Evolutionary conservation across 495 filamentous ascomycete genomes (phyloP), one percentile per base, ranked within the genome.

Genomic region (Penicillium goetzii): DNA sequence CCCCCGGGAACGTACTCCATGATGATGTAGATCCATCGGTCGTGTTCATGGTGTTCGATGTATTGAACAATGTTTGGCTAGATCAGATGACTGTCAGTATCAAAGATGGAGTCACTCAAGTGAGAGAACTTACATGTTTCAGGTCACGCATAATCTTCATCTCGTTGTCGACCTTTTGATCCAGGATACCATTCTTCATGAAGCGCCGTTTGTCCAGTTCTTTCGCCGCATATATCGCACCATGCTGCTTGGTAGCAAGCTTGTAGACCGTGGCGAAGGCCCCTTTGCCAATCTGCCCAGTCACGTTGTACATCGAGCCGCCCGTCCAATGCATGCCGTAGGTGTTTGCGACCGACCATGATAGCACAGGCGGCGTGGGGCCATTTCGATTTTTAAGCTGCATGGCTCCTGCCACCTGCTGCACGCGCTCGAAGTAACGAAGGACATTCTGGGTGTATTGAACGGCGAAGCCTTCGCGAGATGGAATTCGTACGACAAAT

Each of bases 211-310:
- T 97, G 69, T 96, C 90, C 4, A 99, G 85, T 68, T 97, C 90
- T 70, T 99, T 99, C 3, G 91, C 91, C 3, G 95, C 95, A 67
- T 88, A 94, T 0, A 92, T 86, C 17, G 86, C 76, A 14, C 95
- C 95, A 65, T 92, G 87, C 60, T 86, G 86, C 72, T 89, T 92
- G 33, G 86, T 86, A 2, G 94, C 90, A 17, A 96, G 81, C 73
- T 91, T 90, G 72, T 96, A 92, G 0, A 99, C 95, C 0, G 86
- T 91, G 38, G 95, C 96, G 77, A 98, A 98, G 4, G 96, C 92
- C 9, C 95, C 95, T 69, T 92, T 92, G 23, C 96, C 95, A 58
- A 99, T 89, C 40, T 86, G 81, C 28, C 86, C 86, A 10, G 90
- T 84, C 3, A 92, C 85, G 68, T 95, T 96, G 75, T 97, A 99